Percentiles rank a stretch among this genome's conserved stretches.
Evolutionary conservation across 768 basidiomycete species (phyloP).

Genomic region (Leccinum olivaceopallidum): DNA sequence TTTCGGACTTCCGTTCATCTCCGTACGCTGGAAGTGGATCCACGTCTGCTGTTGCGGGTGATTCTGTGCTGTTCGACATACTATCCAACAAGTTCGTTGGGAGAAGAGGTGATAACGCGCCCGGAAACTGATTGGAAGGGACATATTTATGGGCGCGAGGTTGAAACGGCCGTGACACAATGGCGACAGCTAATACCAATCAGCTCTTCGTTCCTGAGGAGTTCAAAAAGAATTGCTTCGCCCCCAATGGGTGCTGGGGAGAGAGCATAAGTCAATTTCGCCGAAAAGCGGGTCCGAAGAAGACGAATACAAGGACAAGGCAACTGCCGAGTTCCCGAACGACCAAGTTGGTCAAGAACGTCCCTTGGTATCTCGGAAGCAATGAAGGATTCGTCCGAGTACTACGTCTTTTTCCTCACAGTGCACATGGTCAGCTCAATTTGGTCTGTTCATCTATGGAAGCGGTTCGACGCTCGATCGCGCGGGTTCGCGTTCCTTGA

Average conservation of each 20-base stretch:
- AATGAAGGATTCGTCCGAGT: too few species aligned
- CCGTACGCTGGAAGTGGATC: not conserved
- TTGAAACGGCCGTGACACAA: not conserved
- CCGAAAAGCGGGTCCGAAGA: constrained; percentile 73
- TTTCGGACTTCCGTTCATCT: not conserved
- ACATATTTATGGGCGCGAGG: too few species aligned
- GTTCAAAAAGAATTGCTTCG: too few species aligned
- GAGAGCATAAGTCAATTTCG: constrained; percentile 43
- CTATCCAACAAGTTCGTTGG: not conserved
- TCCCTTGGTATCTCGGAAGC: constrained; percentile 73
- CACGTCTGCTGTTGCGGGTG: not conserved
- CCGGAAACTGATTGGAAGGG: not conserved
- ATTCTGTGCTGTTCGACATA: constrained; percentile 3
- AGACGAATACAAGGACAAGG: constrained; percentile 43
- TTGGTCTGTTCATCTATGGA: constrained; percentile 82
- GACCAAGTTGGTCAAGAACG: constrained; percentile 98
- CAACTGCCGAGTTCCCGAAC: constrained; percentile 54
- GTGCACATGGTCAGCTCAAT: constrained; percentile 89
- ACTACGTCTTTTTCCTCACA: constrained; percentile 44
- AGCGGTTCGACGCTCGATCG: constrained; percentile 83
- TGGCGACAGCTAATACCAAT: not conserved
- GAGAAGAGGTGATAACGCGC: not conserved
- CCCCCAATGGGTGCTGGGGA: too few species aligned
- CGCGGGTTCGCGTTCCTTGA: constrained; percentile 63
- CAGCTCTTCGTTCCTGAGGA: not conserved